Base-by-base conservation (phyloP, 331 rosid genomes). In the Erythrophleum ivorense region DNA sequence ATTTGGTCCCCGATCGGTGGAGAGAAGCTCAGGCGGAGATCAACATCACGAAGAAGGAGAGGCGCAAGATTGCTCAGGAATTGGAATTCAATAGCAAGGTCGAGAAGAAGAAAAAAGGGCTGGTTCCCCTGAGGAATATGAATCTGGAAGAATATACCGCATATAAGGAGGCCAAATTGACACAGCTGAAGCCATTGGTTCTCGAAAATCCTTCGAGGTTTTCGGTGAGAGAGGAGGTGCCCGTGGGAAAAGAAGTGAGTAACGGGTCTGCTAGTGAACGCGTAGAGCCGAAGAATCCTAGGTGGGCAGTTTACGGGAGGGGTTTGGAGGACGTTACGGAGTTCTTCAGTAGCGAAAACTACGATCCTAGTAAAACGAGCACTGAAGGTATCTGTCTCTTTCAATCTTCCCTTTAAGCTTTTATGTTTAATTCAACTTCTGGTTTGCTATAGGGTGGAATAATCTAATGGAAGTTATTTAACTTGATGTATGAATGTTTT, bases 241-340 rank as follows among this genome's bases (percentile, higher is more conserved):
- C 12, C 2, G 50, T 6, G 3, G 66, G 64, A 21, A 46, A 13
- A n/a, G 82, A 62, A 76, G 66, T 53, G 60, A 76, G 48, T 40
- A 72, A 55, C 33, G 85, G 29, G 80, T 36, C 55, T 83, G 59
- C 53, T 73, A 83, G 77, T 70, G 88, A 82, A 53, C 88, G 99
- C 21, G 90, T 91, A 43, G 29, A 67, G 84, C 91, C 98, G 0
- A 91, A 85, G 85, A 92, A 95, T 81, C 98, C 99, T 9, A 89
- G 92, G 88, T 92, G 94, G 99, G 97, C 87, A 38, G 98, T 96
- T 50, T 96, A 96, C 74, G 99, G 99, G 0, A 91, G 87, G 87
- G 93, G 95, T 29, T 71, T 93, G 79, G 98, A 96, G 60, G 94
- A 96, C 84, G 97, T 96, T n/a, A 68, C 90, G 0, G 92, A 92